Percentiles rank a stretch among this genome's conserved stretches.
These are phyloP conservation scores for Phyllosticta ampelicida DNA, from an alignment of 2,329 filamentous ascomycete species.

Conservation along the genomic window DNA sequence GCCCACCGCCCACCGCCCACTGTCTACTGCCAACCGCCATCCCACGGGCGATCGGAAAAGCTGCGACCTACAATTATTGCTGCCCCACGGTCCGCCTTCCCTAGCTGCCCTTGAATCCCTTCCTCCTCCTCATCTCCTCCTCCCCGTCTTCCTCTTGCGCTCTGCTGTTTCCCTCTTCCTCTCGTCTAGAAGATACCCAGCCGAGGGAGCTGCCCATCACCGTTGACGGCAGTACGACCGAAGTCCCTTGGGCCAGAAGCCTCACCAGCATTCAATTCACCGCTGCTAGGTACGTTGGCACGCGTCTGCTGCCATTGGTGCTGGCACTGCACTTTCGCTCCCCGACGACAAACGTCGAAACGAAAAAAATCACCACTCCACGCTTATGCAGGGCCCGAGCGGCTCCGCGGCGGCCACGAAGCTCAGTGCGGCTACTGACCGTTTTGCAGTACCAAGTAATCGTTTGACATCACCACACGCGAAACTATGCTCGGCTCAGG, in stretches of 20 bases:
- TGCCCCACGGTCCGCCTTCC: background rate
- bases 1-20: no score
- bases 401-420: background rate
- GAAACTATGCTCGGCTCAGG: slow-evolving; percentile 72
- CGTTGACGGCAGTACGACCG: slow-evolving; percentile 7
- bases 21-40: slow-evolving; percentile 11
- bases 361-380: background rate
- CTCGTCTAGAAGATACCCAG: slow-evolving; percentile 3
- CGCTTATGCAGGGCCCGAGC: background rate
- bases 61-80: background rate
- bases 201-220: slow-evolving; percentile 9
- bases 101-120: background rate
- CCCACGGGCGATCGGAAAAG: slow-evolving; percentile 14
- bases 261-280: background rate
- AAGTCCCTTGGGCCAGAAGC: slow-evolving; percentile 11
- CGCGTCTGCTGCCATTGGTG: background rate
- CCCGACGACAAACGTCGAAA: background rate
- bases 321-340: background rate
- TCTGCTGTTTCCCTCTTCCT: background rate
- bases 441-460: slow-evolving; percentile 1
- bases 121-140: slow-evolving; percentile 1
- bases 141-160: background rate
- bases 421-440: background rate
- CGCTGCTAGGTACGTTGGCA: background rate
- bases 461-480: slow-evolving; percentile 13